Evolutionary conservation across 805 yeast genomes (phyloP), one percentile per base, ranked within the genome.

Genomic region (Metschnikowia cubensis): DNA sequence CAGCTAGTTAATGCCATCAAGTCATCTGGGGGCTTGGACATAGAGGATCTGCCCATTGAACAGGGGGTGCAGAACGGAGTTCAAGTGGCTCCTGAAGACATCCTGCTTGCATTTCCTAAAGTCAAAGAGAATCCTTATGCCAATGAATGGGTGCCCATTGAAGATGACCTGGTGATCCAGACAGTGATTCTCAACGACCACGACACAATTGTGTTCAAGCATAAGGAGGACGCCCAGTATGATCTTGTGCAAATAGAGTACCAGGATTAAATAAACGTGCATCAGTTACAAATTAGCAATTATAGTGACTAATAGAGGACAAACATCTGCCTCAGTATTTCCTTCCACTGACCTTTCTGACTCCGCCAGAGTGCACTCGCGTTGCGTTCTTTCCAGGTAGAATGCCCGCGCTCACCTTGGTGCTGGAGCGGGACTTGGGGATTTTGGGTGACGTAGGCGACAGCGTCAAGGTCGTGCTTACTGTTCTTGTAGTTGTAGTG

Each of bases 401-500:
- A 36, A 53, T 37, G 4, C 58, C 59, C 3, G 59, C 40, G 38
- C 48, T 39, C 20, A 57, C 48, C 22, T 49, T 54, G 35, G 54
- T 49, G 42, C 54, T 51, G 20, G 59, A 57, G 7, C 59, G 50
- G 7, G 58, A 54, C 48, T 47, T 42, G 32, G 58, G 52, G 13
- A 57, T 35, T 35, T 49, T 48, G 4, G 66, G 65, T 4, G 69
- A 61, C 6, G 70, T 57, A n/a, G 74, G 74, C 8, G 73, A 64
- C 14, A 68, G 63, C 32, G 67, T 60, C 47, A 68, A 57, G 2
- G 73, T 68, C 1, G 70, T 66, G 56, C 81, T 76, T 4, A 77
- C 76, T 1, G 80, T 76, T 6, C 79, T 68, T 7, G 82, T 77
- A 6, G 79, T 77, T 3, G 81, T 75, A 3, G 75, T 75, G 2